Percentiles rank a stretch among this genome's conserved stretches.
phyloP scores from a whole-genome alignment of 2,329 filamentous ascomycete genomes.

The Colletotrichum godetiae region DNA sequence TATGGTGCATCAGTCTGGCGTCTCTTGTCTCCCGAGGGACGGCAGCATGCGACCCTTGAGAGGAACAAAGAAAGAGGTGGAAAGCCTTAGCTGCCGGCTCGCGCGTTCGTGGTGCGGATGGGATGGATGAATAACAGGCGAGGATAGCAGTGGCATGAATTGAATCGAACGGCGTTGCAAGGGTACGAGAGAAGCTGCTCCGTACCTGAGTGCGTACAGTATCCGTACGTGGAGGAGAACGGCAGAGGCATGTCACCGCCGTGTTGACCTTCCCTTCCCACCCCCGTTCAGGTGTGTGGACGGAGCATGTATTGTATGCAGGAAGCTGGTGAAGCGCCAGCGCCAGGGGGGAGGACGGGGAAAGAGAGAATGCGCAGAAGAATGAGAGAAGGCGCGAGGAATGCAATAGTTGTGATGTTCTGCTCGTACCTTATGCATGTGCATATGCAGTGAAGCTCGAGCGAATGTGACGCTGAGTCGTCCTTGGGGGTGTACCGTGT shows the following conservation, averaged over 20 bases:
- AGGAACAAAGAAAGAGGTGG: slow-evolving; percentile 26
- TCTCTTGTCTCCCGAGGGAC: slow-evolving; percentile 30
- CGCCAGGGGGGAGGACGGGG: slow-evolving; percentile 1
- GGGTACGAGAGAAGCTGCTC: neutral
- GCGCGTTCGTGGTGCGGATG: slow-evolving; percentile 1
- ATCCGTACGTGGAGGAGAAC: neutral
- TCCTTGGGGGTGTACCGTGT: neutral
- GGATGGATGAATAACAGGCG: slow-evolving; percentile 7
- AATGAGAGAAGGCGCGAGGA: slow-evolving; percentile 28
- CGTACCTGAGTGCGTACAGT: too few relatives aligned
- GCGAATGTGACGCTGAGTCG: slow-evolving; percentile 7
- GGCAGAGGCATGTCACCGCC: neutral
- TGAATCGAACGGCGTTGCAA: neutral
- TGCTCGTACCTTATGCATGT: slow-evolving; percentile 25
- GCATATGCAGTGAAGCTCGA: slow-evolving; percentile 27
- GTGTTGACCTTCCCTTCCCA: neutral
- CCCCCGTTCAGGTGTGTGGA: neutral
- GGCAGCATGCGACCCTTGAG: neutral
- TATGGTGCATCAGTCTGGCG: slow-evolving; percentile 31
- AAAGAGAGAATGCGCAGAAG: slow-evolving; percentile 31
- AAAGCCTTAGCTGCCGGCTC: neutral
- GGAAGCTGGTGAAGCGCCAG: neutral
- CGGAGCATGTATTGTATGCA: neutral
- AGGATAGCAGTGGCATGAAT: neutral
- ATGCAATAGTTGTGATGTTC: slow-evolving; percentile 19